Percentiles rank a stretch among this genome's conserved stretches.
phyloP scores from a whole-genome alignment of 2,329 filamentous ascomycete species.

The Lachnellula hyalina region DNA sequence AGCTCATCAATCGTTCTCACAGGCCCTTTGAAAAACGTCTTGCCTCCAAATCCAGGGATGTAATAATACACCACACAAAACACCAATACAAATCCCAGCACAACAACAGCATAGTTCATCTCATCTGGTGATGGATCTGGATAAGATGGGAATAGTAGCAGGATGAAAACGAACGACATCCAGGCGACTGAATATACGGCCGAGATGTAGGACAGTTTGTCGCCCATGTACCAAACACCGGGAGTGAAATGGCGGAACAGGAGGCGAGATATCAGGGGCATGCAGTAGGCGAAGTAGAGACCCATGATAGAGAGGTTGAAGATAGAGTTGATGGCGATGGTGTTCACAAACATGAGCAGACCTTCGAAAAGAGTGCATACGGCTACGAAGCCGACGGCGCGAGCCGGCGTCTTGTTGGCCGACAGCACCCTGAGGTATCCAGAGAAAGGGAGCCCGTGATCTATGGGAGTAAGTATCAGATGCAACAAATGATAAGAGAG shows the following conservation, averaged over 20 bases:
- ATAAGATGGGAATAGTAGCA: constrained; percentile 28
- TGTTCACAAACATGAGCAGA: constrained; percentile 31
- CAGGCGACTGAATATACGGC: constrained; percentile 26
- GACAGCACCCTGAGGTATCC: constrained; percentile 27
- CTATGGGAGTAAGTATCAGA: constrained; percentile 7
- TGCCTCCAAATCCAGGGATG: constrained; percentile 26
- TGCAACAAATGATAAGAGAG: background rate
- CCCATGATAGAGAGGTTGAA: constrained; percentile 33
- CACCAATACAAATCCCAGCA: constrained; percentile 27
- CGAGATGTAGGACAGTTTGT: constrained; percentile 23
- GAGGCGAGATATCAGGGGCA: constrained; percentile 29
- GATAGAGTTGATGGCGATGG: constrained; percentile 31
- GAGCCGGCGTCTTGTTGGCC: constrained; percentile 27
- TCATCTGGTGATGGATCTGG: constrained; percentile 21
- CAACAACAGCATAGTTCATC: constrained; percentile 31
- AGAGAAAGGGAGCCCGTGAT: constrained; percentile 30
- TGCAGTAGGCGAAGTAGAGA: constrained; percentile 32
- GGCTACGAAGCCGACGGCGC: constrained; percentile 28
- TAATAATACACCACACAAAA: constrained; percentile 31
- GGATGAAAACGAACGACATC: constrained; percentile 32
- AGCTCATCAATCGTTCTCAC: constrained; percentile 28
- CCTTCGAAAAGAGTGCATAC: constrained; percentile 27
- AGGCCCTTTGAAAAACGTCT: constrained; percentile 29
- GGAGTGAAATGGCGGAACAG: constrained; percentile 27
- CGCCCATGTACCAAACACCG: constrained; percentile 30